Percentiles rank a stretch among this genome's conserved stretches.
Conservation (phyloP, 768 basidiomycete species). For the Pholiota molesta region DNA sequence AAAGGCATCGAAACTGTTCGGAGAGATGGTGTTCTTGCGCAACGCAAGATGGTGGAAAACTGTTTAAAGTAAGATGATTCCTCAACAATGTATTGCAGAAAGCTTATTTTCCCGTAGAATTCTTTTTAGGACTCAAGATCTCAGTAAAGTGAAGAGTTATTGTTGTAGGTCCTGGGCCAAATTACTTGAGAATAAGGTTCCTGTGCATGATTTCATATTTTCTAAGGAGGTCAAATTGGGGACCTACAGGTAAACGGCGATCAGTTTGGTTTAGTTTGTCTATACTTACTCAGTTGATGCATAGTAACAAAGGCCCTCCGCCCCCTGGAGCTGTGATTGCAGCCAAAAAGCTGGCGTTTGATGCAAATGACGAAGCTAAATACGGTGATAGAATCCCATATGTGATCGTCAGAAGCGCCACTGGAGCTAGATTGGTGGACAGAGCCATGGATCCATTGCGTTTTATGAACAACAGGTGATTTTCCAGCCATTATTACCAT, state of each 20-base stretch:
- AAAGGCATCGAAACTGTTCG: constrained; percentile 98
- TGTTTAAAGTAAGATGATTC: constrained; percentile 70
- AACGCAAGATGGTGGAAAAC: constrained; percentile 90
- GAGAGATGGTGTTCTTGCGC: constrained; percentile 88
- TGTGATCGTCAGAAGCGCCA: constrained; percentile 72
- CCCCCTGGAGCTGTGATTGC: constrained; percentile 94
- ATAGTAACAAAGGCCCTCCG: constrained; percentile 80
- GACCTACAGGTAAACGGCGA: constrained; percentile 73
- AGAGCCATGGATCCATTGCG: constrained; percentile 33
- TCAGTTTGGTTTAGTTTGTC: background rate
- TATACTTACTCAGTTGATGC: background rate
- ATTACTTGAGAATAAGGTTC: constrained; percentile 77
- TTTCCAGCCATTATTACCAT: constrained; percentile 22
- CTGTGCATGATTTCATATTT: constrained; percentile 93
- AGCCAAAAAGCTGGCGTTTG: constrained; percentile 68
- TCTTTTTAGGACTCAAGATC: constrained; percentile 86
- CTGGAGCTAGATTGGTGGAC: constrained; percentile 49
- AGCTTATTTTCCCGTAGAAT: constrained; percentile 51
- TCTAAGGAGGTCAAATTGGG: constrained; percentile 94
- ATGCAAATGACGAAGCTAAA: constrained; percentile 83
- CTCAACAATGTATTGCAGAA: background rate
- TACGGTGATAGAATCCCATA: constrained; percentile 96
- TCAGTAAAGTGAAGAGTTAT: constrained; percentile 88
- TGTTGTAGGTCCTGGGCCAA: constrained; percentile 85
- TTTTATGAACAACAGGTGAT: constrained; percentile 29